Evolutionary conservation across 176 grass and related monocot genomes (phyloP).

Genomic region (Puccinellia tenuiflora): DNA sequence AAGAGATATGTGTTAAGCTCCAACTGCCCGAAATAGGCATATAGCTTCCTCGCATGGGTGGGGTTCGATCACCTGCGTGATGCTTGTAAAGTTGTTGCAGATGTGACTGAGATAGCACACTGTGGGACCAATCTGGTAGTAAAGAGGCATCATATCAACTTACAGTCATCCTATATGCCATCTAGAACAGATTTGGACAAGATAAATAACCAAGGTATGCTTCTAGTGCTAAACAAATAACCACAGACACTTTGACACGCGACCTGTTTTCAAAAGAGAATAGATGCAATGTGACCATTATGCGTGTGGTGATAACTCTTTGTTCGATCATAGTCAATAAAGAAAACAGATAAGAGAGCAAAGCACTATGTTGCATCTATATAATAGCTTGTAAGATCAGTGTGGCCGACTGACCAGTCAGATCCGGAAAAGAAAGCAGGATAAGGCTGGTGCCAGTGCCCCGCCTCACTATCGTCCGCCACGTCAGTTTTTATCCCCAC

Average conservation of each 20-base stretch:
- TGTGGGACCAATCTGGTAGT: background rate
- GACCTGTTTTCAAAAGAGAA: constrained; percentile 23
- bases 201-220: too few species aligned
- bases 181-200: too few species aligned
- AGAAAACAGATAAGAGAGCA: constrained; percentile 32
- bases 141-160: background rate
- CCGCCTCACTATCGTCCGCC: too few species aligned
- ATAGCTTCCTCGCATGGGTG: constrained; percentile 9
- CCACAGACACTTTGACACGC: constrained; percentile 26
- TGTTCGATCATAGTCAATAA: constrained; percentile 14
- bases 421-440: background rate
- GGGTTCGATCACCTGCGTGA: background rate
- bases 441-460: too few species aligned
- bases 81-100: constrained; percentile 13
- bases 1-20: background rate
- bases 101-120: background rate
- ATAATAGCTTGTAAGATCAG: constrained; percentile 17
- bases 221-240: background rate
- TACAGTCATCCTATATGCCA: background rate
- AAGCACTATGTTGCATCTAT: constrained; percentile 26
- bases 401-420: constrained; percentile 10
- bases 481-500: too few species aligned
- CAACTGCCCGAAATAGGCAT: background rate
- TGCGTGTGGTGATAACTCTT: background rate
- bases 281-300: constrained; percentile 16